Base-by-base conservation (phyloP, 768 basidiomycete species). In the Mycena sanguinolenta region DNA sequence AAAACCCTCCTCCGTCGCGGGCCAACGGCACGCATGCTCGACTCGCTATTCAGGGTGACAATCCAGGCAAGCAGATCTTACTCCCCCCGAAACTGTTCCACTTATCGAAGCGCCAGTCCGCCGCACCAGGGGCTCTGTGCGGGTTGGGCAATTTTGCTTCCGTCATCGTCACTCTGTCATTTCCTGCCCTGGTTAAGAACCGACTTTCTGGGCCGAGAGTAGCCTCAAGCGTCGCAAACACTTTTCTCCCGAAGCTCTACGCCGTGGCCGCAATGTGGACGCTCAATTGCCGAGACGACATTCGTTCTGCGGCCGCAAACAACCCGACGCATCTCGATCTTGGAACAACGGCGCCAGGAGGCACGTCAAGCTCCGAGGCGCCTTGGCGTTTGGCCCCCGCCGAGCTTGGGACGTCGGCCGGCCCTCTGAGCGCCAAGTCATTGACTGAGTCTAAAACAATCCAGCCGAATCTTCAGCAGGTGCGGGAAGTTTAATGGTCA, bases 391-490 rank as follows among this genome's bases (percentile, higher is more conserved):
- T 52, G 49, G 7, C 16, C 25, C 6, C 49, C 23, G n/a, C 23
- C 49, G 49, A 27, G 49, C n/a, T 52, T 16, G 49, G 27, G 4
- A 25, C 27, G n/a, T 7, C 49, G 23, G n/a, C 16, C 46, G 46
- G 23, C 49, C n/a, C 23, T 6, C 42, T 44, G 17, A 44, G 42
- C 42, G 17, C 9, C 42, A 44, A 44, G 42, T 44, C 42, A 44
- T 44, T 30, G 23, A 52, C n/a, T 52, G 23, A 52, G 27, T 52
- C 49, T 27, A 52, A 25, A 23, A 52, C 4, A n/a, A 52, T 52
- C 49, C 49, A 52, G 49, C 49, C 49, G 23, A 50, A 50, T 50
- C 25, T n/a, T n/a, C n/a, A n/a, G n/a, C 39, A 44, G 42, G 42
- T 44, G 42, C 19, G 42, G 42, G 10, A 44, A 44, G 42, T 44